A percentile compares a stretch with the other conserved stretches of the same genome.
Conservation (phyloP, 78 protist genomes). For the Dictyostelium discoideum region dicty_2.7 NC_007090.3:1501001-1501500, state of each 20-base stretch:
- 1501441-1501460: too few relatives aligned
- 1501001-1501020: constrained; percentile 5
- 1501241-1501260: constrained; percentile 51
- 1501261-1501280: constrained; percentile 57
- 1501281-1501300: constrained; percentile 57
- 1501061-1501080: background rate
- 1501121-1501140: constrained; percentile 47
- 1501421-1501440: background rate
- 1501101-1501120: constrained; percentile 40
- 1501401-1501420: background rate
- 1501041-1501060: too few relatives aligned
- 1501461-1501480: too few relatives aligned
- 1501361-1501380: background rate
- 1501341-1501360: too few relatives aligned
- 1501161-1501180: constrained; percentile 55
- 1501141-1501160: constrained; percentile 62
- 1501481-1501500: constrained; percentile 64
- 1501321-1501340: constrained; percentile 43
- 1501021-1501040: background rate
- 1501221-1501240: constrained; percentile 50
- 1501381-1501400: background rate
- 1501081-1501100: constrained; percentile 79
- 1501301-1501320: constrained; percentile 72
- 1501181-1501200: constrained; percentile 66
- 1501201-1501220: constrained; percentile 40